phyloP scores from a whole-genome alignment of 805 yeast species.

The Suhomyces emberorum region DNA sequence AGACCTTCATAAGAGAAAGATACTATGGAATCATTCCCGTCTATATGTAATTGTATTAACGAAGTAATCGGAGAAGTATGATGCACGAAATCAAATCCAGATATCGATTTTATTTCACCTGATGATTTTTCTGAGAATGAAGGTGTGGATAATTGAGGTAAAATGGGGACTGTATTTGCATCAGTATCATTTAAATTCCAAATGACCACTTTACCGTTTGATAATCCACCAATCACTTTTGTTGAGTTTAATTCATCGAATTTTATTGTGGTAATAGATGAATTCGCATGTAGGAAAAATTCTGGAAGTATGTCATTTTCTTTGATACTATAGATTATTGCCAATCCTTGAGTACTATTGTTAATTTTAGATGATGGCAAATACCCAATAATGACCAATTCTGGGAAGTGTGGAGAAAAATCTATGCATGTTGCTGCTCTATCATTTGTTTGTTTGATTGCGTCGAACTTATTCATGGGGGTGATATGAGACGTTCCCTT shows the following conservation, averaged over 20 bases:
- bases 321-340: conserved; percentile 9
- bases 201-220: conserved; percentile 47
- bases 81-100: conserved; percentile 3
- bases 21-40: conserved; percentile 19
- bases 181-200: conserved; percentile 42
- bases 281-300: conserved; percentile 37
- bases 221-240: conserved; percentile 47
- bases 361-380: not conserved
- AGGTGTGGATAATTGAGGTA: conserved; percentile 24
- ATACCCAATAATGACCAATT: conserved; percentile 11
- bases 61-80: conserved; percentile 23
- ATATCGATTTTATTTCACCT: not conserved
- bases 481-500: not conserved
- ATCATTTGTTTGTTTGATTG: not conserved
- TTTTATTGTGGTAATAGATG: conserved; percentile 36
- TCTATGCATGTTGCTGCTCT: conserved; percentile 6
- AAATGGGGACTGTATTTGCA: conserved; percentile 11
- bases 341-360: conserved; percentile 8
- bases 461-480: not conserved
- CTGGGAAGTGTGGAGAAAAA: conserved; percentile 14
- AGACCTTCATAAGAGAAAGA: conserved; percentile 24
- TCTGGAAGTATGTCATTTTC: conserved; percentile 25
- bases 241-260: conserved; percentile 39
- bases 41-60: conserved; percentile 18
- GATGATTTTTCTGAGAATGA: conserved; percentile 12